Percentiles rank a stretch among this genome's conserved stretches.
phyloP scores from a whole-genome alignment of 2,329 filamentous ascomycete species.

The Aspergillus caelatus region DNA sequence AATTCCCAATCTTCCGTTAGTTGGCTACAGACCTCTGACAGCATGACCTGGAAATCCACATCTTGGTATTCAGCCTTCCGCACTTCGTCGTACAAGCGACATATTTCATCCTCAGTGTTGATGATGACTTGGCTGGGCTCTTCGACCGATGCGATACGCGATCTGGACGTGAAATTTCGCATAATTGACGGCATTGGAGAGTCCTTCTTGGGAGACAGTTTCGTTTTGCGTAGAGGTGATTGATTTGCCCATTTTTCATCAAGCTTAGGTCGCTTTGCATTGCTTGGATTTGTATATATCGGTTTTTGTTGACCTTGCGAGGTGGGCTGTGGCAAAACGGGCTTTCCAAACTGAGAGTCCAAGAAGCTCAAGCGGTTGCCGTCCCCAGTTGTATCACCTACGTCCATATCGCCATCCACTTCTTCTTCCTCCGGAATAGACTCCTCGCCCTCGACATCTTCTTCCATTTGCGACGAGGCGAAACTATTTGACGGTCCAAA shows the following conservation, averaged over 20 bases:
- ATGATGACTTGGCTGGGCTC: conserved; percentile 75
- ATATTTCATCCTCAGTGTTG: conserved; percentile 72
- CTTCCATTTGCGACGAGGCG: conserved; percentile 29
- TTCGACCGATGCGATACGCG: conserved; percentile 60
- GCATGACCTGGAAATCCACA: conserved; percentile 31
- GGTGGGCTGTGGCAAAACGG: conserved; percentile 21
- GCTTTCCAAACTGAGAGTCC: conserved; percentile 34
- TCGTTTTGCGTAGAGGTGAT: conserved; percentile 37
- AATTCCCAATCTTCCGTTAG: conserved; percentile 39
- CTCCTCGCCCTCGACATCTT: conserved; percentile 36
- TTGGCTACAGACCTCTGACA: conserved; percentile 39
- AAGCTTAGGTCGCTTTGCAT: conserved; percentile 46
- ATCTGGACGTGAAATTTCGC: conserved; percentile 65
- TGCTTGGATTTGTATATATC: conserved; percentile 47
- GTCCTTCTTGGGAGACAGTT: conserved; percentile 50
- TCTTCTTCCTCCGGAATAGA: conserved; percentile 45
- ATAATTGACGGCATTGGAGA: conserved; percentile 72
- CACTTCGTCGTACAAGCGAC: conserved; percentile 60
- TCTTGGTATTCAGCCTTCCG: conserved; percentile 36
- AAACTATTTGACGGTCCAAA: conserved; percentile 31
- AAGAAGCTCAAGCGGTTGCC: conserved; percentile 32
- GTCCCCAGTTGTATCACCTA: conserved; percentile 22
- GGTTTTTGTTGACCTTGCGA: conserved; percentile 32
- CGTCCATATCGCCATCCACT: conserved; percentile 35
- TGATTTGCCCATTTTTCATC: conserved; percentile 42